Percentiles rank a stretch among this genome's conserved stretches.
Conservation (phyloP, 1,139 yeast genomes). For the Candida sanyaensis region DNA sequence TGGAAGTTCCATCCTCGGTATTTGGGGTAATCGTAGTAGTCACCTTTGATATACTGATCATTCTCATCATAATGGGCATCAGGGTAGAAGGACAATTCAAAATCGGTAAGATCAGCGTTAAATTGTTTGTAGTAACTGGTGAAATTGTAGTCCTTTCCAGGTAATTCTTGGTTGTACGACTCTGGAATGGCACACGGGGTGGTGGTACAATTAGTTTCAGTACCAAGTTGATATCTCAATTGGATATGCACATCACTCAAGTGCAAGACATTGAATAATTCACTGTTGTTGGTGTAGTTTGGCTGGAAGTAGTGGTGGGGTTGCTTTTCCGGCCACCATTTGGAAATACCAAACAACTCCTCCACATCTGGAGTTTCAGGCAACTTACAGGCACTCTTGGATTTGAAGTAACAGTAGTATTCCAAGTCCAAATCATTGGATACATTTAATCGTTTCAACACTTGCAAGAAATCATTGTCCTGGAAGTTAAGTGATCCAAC, state of each 20-base stretch:
- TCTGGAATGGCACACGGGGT: slow-evolving; percentile 52
- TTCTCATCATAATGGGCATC: slow-evolving; percentile 33
- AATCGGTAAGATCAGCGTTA: slow-evolving; percentile 26
- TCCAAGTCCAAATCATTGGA: slow-evolving; percentile 39
- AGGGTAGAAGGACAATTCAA: slow-evolving; percentile 20
- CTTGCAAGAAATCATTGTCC: slow-evolving; percentile 42
- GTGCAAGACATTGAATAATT: slow-evolving; percentile 61
- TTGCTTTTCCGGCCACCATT: slow-evolving; percentile 36
- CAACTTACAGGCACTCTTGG: slow-evolving; percentile 24
- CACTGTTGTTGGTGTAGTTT: slow-evolving; percentile 21
- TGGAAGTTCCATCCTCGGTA: slow-evolving; percentile 42
- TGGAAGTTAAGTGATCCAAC: slow-evolving; percentile 30
- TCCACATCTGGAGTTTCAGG: slow-evolving; percentile 33
- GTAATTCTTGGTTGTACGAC: slow-evolving; percentile 32
- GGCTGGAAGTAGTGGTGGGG: slow-evolving; percentile 27
- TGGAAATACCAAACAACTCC: slow-evolving; percentile 24
- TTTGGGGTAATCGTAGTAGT: slow-evolving; percentile 37
- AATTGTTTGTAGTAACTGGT: slow-evolving; percentile 23
- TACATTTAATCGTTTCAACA: slow-evolving; percentile 35
- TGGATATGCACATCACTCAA: slow-evolving; percentile 66
- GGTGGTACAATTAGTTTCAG: slow-evolving; percentile 61
- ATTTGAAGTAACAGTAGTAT: slow-evolving; percentile 35
- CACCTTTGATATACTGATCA: slow-evolving; percentile 39
- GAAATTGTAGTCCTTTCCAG: slow-evolving; percentile 32
- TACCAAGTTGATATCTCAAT: slow-evolving; percentile 54